A percentile compares a stretch with the other conserved stretches of the same genome.
These are phyloP conservation scores for Colletotrichum melonis DNA, from an alignment of 2,329 filamentous ascomycete species.

Conservation along the genomic window DNA sequence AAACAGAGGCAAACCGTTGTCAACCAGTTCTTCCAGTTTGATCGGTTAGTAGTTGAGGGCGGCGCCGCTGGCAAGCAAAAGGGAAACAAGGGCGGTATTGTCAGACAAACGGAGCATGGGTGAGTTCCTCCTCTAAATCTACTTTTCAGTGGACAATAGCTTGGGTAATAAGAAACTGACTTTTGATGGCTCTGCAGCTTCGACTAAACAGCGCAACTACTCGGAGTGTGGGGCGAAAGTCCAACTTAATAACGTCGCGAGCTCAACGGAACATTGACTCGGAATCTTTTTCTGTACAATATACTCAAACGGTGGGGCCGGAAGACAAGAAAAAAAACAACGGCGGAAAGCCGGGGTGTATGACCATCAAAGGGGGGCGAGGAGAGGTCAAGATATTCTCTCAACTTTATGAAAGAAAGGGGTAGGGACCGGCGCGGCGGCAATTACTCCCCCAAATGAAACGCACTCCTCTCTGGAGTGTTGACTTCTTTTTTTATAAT, in stretches of 20 bases:
- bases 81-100: constrained; percentile 72
- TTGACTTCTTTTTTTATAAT: neutral
- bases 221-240: neutral
- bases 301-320: neutral
- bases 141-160: neutral
- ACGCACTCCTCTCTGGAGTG: constrained; percentile 20
- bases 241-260: neutral
- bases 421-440: neutral
- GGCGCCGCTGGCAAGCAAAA: constrained; percentile 82
- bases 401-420: neutral
- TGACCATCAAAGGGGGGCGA: neutral
- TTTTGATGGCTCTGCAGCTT: neutral
- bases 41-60: constrained; percentile 91
- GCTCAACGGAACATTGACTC: neutral
- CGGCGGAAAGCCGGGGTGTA: neutral
- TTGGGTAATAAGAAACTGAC: neutral
- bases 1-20: constrained; percentile 91
- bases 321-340: neutral
- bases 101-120: constrained; percentile 84
- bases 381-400: neutral
- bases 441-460: neutral
- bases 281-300: neutral
- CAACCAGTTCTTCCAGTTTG: constrained; percentile 93
- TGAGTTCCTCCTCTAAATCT: constrained; percentile 52
- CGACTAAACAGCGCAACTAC: neutral